Evolutionary conservation across 495 filamentous ascomycete species (phyloP), one percentile per base, ranked within the genome.

Genomic region (Aspergillus cristatus): DNA sequence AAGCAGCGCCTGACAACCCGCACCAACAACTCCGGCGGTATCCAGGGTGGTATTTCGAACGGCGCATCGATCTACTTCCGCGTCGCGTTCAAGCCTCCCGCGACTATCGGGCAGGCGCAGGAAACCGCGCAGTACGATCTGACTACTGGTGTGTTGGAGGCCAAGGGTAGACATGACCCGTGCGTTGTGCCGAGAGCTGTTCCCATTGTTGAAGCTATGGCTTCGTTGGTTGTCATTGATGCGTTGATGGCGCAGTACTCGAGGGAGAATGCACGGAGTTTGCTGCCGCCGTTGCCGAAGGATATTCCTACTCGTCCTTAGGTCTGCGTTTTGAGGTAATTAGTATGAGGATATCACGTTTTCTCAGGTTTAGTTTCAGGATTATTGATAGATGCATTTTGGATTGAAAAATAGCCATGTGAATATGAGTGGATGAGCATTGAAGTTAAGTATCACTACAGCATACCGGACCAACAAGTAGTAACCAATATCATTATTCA

Each of bases 141-240:
- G 6, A 67, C 70, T 12, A 78, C 83, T 40, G 91, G 91, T 31
- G 55, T 82, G 8, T 66, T 97, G 8, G 89, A 88, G 40, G 91
- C 91, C 28, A 98, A 97, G 73, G 91, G 91, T 6, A 72, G 91
- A 34, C 91, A 98, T 57, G 91, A 98, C 54, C 91, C 91, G 13
- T 95, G 89, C 54, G 91, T 97, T 6, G 86, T 94, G 1, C 91
- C 91, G 12, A 74, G 91, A 31, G 91, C 91, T 10, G 81, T 98
- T 25, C 90, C 90, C 18, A 97, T 98, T 37, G 89, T 98, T 5
- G 91, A 98, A 67, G 79, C 87, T 26, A 98, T 98, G 91, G 84
- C 90, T 7, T 77, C 87, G 10, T 62, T 97, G 40, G 84, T 90
- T 7, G 62, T 98, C 18, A 90, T 95, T 71, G 91, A 98, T 65